phyloP scores from a whole-genome alignment of 805 yeast species.

The Metschnikowia cerradonensis region DNA sequence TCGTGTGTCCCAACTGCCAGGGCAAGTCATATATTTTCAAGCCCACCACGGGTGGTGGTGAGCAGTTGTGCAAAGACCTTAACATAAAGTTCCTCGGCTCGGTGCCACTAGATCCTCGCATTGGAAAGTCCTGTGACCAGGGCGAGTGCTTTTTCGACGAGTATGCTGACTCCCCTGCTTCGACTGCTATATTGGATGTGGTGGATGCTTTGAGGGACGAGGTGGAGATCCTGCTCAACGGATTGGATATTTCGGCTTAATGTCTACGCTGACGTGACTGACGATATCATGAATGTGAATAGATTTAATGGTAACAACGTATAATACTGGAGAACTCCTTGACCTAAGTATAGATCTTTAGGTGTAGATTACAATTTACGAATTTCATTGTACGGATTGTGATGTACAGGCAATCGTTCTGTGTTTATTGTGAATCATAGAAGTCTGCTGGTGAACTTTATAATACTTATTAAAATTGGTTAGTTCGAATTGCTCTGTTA shows the following conservation, averaged over 20 bases:
- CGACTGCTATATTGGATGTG: constrained; percentile 78
- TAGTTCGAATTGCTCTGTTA: too few species aligned
- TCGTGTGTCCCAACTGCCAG: constrained; percentile 92
- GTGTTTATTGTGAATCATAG: too few species aligned
- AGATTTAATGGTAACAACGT: not conserved
- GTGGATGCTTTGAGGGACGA: constrained; percentile 67
- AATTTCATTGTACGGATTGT: too few species aligned
- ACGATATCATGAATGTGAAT: not conserved
- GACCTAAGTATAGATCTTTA: too few species aligned
- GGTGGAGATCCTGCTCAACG: constrained; percentile 32
- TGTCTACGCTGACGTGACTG: not conserved
- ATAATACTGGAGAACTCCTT: too few species aligned
- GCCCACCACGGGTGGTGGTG: constrained; percentile 97
- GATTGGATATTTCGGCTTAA: constrained; percentile 10
- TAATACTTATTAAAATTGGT: too few species aligned
- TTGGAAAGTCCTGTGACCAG: constrained; percentile 80
- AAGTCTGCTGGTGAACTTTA: too few species aligned
- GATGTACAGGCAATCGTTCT: too few species aligned
- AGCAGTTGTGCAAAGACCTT: constrained; percentile 73
- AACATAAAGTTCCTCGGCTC: constrained; percentile 78
- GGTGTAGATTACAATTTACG: too few species aligned
- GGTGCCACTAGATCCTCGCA: constrained; percentile 94
- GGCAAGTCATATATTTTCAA: constrained; percentile 87
- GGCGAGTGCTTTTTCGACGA: constrained; percentile 82
- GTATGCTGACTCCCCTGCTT: constrained; percentile 90